phyloP scores from a whole-genome alignment of 495 filamentous ascomycete genomes.

The Stereocaulon alpinum region DNA sequence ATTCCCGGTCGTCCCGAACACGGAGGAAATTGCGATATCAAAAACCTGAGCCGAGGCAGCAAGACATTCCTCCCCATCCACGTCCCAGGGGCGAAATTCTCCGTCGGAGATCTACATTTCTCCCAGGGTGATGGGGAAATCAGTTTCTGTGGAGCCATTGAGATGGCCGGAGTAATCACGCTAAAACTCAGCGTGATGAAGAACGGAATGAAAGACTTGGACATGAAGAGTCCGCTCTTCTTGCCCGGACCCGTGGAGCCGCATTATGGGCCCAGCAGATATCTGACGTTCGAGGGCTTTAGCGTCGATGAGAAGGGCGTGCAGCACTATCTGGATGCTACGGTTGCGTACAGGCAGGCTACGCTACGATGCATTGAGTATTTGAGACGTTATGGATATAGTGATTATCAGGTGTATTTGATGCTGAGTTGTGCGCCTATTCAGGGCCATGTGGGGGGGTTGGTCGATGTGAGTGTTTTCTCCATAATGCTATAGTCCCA shows the following conservation, averaged over 20 bases:
- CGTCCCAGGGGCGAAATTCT: slow-evolving; percentile 82
- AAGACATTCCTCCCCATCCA: slow-evolving; percentile 86
- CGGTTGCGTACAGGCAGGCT: slow-evolving; percentile 85
- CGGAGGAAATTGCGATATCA: slow-evolving; percentile 76
- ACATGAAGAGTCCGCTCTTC: slow-evolving; percentile 81
- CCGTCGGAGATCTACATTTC: slow-evolving; percentile 87
- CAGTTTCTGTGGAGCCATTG: slow-evolving; percentile 91
- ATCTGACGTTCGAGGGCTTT: slow-evolving; percentile 92
- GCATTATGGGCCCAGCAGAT: slow-evolving; percentile 74
- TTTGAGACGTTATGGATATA: slow-evolving; percentile 62
- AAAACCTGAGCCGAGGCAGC: slow-evolving; percentile 75
- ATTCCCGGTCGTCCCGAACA: slow-evolving; percentile 56
- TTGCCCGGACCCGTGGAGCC: slow-evolving; percentile 87
- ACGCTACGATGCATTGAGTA: slow-evolving; percentile 78
- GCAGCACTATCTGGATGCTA: slow-evolving; percentile 89
- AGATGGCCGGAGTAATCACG: slow-evolving; percentile 92
- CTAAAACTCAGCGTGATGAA: slow-evolving; percentile 86
- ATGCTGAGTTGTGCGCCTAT: slow-evolving; percentile 81
- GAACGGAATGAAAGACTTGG: slow-evolving; percentile 63
- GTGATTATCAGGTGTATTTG: slow-evolving; percentile 81
- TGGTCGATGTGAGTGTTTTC: slow-evolving; percentile 64
- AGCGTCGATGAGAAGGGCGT: slow-evolving; percentile 83
- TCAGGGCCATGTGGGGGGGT: slow-evolving; percentile 86
- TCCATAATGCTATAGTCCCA: background rate
- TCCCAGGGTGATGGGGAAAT: slow-evolving; percentile 90